Conservation (phyloP, 2,329 filamentous ascomycete species). For the Nakataea oryzae region DNA sequence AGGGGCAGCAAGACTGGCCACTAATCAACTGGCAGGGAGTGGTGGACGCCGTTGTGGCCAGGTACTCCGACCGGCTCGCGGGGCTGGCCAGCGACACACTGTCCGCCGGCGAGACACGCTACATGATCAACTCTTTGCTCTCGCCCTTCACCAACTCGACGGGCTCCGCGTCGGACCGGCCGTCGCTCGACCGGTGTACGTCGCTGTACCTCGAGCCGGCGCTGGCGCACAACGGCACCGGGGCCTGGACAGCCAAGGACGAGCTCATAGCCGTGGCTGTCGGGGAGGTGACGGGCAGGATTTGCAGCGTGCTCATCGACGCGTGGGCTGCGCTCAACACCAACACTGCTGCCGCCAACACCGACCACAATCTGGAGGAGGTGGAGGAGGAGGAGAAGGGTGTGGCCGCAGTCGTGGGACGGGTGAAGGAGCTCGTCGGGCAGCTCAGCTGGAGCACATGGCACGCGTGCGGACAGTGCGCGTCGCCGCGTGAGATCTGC, state of each 20-base stretch:
- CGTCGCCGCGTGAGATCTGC: slow-evolving; percentile 20
- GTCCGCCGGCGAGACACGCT: slow-evolving; percentile 16
- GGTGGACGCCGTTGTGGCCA: slow-evolving; percentile 52
- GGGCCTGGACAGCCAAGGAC: slow-evolving; percentile 28
- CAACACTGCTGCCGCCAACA: slow-evolving; percentile 7
- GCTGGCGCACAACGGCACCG: slow-evolving; percentile 5
- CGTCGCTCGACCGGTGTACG: slow-evolving; percentile 32
- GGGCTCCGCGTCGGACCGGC: slow-evolving; percentile 4
- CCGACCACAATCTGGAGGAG: slow-evolving; percentile 2
- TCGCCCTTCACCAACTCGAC: slow-evolving; percentile 30
- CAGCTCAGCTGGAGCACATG: slow-evolving; percentile 22
- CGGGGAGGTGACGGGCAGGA: slow-evolving; percentile 21
- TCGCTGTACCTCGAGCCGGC: slow-evolving; percentile 29
- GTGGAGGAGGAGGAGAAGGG: slow-evolving; percentile 1
- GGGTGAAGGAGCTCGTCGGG: slow-evolving; percentile 12
- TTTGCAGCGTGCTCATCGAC: slow-evolving; percentile 25
- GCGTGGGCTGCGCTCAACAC: slow-evolving; percentile 14
- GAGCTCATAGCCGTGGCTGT: slow-evolving; percentile 32
- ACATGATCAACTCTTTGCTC: slow-evolving; percentile 26
- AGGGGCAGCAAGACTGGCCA: slow-evolving; percentile 13
- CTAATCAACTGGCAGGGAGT: slow-evolving; percentile 56
- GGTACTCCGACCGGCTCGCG: slow-evolving; percentile 47
- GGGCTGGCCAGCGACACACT: slow-evolving; percentile 20
- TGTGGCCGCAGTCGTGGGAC: not conserved
- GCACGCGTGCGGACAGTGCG: slow-evolving; percentile 22